A percentile compares a stretch with the other conserved stretches of the same genome.
phyloP scores from a whole-genome alignment of 345 rosid genomes.

The Melaleuca quinquenervia region DNA sequence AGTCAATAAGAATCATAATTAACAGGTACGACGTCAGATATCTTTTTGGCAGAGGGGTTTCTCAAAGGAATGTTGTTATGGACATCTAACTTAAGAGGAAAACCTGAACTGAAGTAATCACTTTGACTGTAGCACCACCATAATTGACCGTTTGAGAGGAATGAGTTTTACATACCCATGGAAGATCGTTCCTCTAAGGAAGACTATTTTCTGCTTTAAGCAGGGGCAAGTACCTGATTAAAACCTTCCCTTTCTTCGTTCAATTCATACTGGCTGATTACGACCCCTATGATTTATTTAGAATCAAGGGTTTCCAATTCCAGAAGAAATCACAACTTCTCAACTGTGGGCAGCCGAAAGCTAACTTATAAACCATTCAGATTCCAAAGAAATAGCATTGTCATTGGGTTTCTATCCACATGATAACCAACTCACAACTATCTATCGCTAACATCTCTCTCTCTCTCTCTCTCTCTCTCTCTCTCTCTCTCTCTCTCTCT shows the following conservation, averaged over 20 bases:
- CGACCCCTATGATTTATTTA: not conserved
- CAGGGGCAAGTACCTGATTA: not conserved
- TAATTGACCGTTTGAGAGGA: not conserved
- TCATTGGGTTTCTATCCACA: not conserved
- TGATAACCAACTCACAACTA: not conserved
- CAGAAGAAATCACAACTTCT: constrained; percentile 18
- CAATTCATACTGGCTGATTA: constrained; percentile 2
- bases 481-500: not conserved
- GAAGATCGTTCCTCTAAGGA: not conserved
- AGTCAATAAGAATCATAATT: not conserved
- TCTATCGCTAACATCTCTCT: not conserved
- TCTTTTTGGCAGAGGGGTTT: not conserved
- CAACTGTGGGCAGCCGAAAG: constrained; percentile 18
- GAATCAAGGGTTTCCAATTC: not conserved
- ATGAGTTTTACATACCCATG: not conserved
- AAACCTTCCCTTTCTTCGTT: not conserved
- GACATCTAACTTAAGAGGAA: constrained; percentile 5
- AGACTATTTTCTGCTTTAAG: constrained; percentile 5
- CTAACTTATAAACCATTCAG: constrained; percentile 11
- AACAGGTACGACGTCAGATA: not conserved
- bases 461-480: not conserved
- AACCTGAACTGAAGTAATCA: not conserved
- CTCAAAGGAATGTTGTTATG: constrained; percentile 2
- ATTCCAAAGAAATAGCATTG: constrained; percentile 4
- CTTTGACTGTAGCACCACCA: not conserved